A percentile compares a stretch with the other conserved stretches of the same genome.
Conservation (phyloP, 345 rosid species). For the Lenwebbia sp. region DNA sequence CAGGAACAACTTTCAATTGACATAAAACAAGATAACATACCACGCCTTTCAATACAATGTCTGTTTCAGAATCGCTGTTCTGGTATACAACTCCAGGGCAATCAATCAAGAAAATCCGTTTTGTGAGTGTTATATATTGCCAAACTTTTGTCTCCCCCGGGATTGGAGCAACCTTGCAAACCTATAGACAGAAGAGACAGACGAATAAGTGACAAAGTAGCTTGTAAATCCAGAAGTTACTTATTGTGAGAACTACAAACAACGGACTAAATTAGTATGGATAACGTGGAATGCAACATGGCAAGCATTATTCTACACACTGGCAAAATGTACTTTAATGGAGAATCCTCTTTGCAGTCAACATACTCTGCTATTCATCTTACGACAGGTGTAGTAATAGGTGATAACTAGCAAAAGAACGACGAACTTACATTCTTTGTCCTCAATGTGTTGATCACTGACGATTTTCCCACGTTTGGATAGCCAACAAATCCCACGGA, state of each 20-base stretch:
- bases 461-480: constrained; percentile 96
- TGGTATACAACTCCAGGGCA: constrained; percentile 98
- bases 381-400: neutral
- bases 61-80: constrained; percentile 79
- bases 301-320: neutral
- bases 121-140: constrained; percentile 94
- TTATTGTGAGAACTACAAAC: neutral
- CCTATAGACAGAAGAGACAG: constrained; percentile 24
- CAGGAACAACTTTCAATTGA: neutral
- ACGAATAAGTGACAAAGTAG: neutral
- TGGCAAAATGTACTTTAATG: neutral
- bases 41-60: constrained; percentile 92
- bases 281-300: neutral
- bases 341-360: neutral
- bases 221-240: neutral
- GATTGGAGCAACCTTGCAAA: constrained; percentile 98
- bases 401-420: neutral
- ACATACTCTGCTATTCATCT: neutral
- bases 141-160: constrained; percentile 99
- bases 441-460: constrained; percentile 87
- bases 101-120: constrained; percentile 86
- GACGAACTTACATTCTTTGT: constrained; percentile 56
- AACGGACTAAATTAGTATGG: neutral
- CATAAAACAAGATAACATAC: constrained; percentile 26
- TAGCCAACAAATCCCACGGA: constrained; percentile 96